Base-by-base conservation (phyloP, 2,329 filamentous ascomycete genomes). In the Phyllachora maydis region DNA sequence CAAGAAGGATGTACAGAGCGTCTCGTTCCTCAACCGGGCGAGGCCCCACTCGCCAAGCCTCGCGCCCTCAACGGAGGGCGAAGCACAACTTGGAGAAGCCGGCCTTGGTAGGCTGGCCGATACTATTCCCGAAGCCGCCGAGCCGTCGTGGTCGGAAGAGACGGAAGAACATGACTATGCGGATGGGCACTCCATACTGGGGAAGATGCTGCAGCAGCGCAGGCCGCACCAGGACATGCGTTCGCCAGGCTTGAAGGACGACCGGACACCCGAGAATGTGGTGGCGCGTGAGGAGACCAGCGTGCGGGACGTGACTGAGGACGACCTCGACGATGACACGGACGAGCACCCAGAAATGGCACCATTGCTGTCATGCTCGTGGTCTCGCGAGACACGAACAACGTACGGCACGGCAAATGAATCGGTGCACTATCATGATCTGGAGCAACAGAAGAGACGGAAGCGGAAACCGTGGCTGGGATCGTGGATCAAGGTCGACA, bases 111-210 rank as follows among this genome's bases (percentile, higher is more conserved):
- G 32, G 16, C 43, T 44, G 11, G 51, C 57, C 6, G 52, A 62
- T 18, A 54, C 55, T 4, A 75, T 76, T 26, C 43, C 54, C 23
- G 71, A 77, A 40, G 57, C 67, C 14, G 63, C 62, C 5, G 68
- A 74, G 37, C 55, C 60, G 5, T 46, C 54, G 7, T 59, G 59
- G 5, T 57, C 59, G 3, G 50, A 56, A 23, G 41, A 38, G 11
- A 43, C 38, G 32, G 44, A 37, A 28, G 38, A 32, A 3, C 33
- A 32, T 12, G 32, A 21, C 8, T 28, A 32, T 12, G 28, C 36
- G n/a, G 43, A 44, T 11, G 47, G 48, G 1, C 49, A 48, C 1
- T 60, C 55, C 4, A 48, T 56, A 21, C 39, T 65, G 15, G 45
- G 59, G 5, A 59, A 47, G 29, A 52, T 65, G 35, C 43, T 65